Conservation (phyloP, 805 yeast genomes). For the Kodamaea hsintzibuensis region DNA sequence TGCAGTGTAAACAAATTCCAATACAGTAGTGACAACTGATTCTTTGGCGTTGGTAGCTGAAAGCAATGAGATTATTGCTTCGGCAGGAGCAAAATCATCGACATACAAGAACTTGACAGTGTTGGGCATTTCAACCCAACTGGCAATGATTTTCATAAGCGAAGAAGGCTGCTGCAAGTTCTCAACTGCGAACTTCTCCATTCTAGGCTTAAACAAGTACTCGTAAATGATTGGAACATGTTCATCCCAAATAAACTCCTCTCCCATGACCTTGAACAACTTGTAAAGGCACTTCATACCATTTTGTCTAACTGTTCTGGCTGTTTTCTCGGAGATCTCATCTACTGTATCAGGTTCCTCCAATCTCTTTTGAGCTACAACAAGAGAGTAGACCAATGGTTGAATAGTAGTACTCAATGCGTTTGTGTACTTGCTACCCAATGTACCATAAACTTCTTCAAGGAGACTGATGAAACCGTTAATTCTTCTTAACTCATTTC, state of each 20-base stretch:
- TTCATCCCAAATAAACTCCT: conserved; percentile 53
- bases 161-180: conserved; percentile 85
- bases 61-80: conserved; percentile 57
- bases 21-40: conserved; percentile 54
- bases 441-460: conserved; percentile 52
- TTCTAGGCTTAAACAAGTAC: conserved; percentile 61
- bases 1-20: conserved; percentile 54
- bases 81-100: conserved; percentile 56
- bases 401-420: conserved; percentile 52
- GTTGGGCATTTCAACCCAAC: conserved; percentile 48
- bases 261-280: conserved; percentile 56
- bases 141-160: conserved; percentile 61
- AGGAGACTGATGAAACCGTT: conserved; percentile 68
- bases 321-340: conserved; percentile 39
- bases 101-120: conserved; percentile 53
- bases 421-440: conserved; percentile 57
- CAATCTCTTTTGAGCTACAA: conserved; percentile 47
- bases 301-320: conserved; percentile 60
- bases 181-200: conserved; percentile 67
- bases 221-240: conserved; percentile 52
- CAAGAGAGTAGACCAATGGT: conserved; percentile 58
- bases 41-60: conserved; percentile 62
- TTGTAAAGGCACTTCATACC: conserved; percentile 66
- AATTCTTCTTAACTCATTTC: conserved; percentile 46
- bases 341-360: conserved; percentile 14